Evolutionary conservation across 108 stramenopile genomes (phyloP).

Genomic region (Nitzschia putrida): DNA sequence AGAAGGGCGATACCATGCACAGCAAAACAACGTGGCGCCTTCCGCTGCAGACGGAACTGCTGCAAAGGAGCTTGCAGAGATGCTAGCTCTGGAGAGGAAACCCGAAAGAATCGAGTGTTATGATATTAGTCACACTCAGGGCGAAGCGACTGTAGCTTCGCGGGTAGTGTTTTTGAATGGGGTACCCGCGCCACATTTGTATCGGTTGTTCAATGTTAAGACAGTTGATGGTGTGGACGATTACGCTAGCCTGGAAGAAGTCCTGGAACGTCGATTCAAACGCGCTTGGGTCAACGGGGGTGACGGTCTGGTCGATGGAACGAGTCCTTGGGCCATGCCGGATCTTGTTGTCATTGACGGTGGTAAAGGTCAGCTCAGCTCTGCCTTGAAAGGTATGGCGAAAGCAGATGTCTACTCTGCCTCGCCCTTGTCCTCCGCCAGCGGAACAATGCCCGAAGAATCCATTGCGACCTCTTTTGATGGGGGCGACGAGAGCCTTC

Average conservation of each 20-base stretch:
- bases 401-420: slow-evolving; percentile 37
- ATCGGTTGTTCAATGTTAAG: slow-evolving; percentile 67
- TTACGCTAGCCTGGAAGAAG: slow-evolving; percentile 72
- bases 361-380: slow-evolving; percentile 71
- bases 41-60: slow-evolving; percentile 51
- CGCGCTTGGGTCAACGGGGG: slow-evolving; percentile 31
- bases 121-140: slow-evolving; percentile 78
- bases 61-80: slow-evolving; percentile 28
- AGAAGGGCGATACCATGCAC: slow-evolving; percentile 6
- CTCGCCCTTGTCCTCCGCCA: background rate
- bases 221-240: slow-evolving; percentile 59
- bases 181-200: slow-evolving; percentile 45
- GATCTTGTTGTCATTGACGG: slow-evolving; percentile 81
- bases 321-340: slow-evolving; percentile 61
- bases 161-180: slow-evolving; percentile 75
- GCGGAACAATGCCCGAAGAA: background rate
- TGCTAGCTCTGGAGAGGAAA: slow-evolving; percentile 43
- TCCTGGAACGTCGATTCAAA: slow-evolving; percentile 59
- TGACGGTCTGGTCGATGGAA: slow-evolving; percentile 25
- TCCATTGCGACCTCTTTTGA: background rate
- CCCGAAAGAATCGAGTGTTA: slow-evolving; percentile 72
- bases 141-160: slow-evolving; percentile 57
- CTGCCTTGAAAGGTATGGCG: slow-evolving; percentile 68
- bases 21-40: slow-evolving; percentile 9
- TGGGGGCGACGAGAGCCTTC: background rate